These are phyloP conservation scores for Clonostachys rhizophaga DNA, from an alignment of 2,329 filamentous ascomycete genomes.

Conservation along the genomic window DNA sequence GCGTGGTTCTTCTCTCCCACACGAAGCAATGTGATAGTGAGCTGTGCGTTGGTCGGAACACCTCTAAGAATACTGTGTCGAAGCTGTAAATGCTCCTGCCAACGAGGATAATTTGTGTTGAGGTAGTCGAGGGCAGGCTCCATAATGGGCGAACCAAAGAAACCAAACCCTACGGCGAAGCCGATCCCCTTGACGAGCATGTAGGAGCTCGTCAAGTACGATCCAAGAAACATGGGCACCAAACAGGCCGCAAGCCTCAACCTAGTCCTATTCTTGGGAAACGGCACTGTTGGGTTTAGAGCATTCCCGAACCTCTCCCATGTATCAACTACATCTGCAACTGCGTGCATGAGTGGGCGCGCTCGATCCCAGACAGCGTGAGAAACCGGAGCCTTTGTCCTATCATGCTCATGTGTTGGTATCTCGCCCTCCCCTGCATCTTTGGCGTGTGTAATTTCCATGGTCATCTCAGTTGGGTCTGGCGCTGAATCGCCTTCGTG, in stretches of 20 bases:
- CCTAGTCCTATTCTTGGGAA: constrained; percentile 46
- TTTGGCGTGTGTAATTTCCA: constrained; percentile 31
- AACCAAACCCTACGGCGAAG: constrained; percentile 65
- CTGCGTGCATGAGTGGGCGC: constrained; percentile 61
- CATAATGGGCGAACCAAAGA: constrained; percentile 78
- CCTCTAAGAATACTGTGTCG: constrained; percentile 75
- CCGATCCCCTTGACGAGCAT: constrained; percentile 60
- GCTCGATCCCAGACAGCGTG: constrained; percentile 74
- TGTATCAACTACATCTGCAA: constrained; percentile 41
- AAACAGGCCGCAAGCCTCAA: constrained; percentile 50
- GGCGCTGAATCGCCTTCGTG: constrained; percentile 48
- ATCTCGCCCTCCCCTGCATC: constrained; percentile 39
- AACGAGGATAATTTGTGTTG: constrained; percentile 61
- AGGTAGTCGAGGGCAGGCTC: constrained; percentile 51
- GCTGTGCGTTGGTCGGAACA: constrained; percentile 81
- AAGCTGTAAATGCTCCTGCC: constrained; percentile 70
- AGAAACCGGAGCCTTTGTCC: constrained; percentile 75
- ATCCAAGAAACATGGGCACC: constrained; percentile 43
- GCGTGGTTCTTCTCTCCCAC: constrained; percentile 79
- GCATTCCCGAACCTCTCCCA: constrained; percentile 50
- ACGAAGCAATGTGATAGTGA: constrained; percentile 74
- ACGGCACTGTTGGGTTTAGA: constrained; percentile 59
- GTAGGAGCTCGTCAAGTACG: constrained; percentile 51
- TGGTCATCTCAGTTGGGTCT: constrained; percentile 33
- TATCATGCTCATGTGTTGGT: constrained; percentile 48